Conservation (phyloP, 176 grass and related monocot genomes). For the Aegilops sharonensis region DNA sequence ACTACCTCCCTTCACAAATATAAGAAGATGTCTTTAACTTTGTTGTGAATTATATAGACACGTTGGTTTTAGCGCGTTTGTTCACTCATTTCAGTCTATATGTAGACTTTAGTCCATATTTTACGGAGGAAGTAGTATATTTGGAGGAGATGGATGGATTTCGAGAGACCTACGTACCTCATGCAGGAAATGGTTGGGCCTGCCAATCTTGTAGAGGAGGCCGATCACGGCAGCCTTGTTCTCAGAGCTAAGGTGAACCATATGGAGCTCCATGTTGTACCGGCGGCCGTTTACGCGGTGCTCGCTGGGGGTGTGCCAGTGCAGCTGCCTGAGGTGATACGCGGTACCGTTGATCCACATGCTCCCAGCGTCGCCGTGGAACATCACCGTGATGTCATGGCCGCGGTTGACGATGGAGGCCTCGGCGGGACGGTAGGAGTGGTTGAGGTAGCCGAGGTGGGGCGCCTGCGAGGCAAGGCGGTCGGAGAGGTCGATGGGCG, state of each 20-base stretch:
- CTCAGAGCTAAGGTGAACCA: slow-evolving; percentile 54
- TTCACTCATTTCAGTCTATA: too few species aligned
- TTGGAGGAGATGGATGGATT: background rate
- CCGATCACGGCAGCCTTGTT: slow-evolving; percentile 50
- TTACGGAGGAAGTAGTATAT: too few species aligned
- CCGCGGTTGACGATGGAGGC: slow-evolving; percentile 61
- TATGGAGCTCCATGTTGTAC: slow-evolving; percentile 68
- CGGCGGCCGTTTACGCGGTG: slow-evolving; percentile 50
- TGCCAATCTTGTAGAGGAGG: slow-evolving; percentile 48
- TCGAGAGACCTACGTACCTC: background rate
- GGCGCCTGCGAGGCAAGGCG: slow-evolving; percentile 6
- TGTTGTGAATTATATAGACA: too few species aligned
- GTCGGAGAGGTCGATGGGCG: slow-evolving; percentile 60
- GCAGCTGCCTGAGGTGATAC: slow-evolving; percentile 53
- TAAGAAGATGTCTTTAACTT: too few species aligned
- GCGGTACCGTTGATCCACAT: slow-evolving; percentile 52
- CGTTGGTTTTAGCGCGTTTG: too few species aligned
- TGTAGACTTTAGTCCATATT: too few species aligned
- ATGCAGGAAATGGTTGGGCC: slow-evolving; percentile 36
- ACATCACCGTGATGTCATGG: slow-evolving; percentile 62
- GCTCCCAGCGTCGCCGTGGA: slow-evolving; percentile 43
- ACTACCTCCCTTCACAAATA: too few species aligned
- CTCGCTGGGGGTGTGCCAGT: slow-evolving; percentile 83
- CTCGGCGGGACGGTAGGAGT: slow-evolving; percentile 45
- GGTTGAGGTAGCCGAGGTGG: slow-evolving; percentile 38